Base-by-base conservation (phyloP, 2,329 filamentous ascomycete species). In the Ophiostoma angusticollis region DNA sequence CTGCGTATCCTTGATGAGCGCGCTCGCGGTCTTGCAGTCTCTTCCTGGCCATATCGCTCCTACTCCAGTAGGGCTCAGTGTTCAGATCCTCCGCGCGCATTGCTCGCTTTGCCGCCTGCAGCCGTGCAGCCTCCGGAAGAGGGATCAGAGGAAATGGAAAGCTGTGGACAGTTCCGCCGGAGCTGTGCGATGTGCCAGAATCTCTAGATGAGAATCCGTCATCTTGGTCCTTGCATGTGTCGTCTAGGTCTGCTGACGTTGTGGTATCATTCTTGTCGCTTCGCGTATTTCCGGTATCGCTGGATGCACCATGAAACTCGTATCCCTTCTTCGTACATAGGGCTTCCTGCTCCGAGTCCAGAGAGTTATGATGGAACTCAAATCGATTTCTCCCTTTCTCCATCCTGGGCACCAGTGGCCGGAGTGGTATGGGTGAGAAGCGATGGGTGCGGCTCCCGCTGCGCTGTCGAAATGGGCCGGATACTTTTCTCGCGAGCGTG, bases 71-170 rank as follows among this genome's bases (percentile, higher is more conserved):
- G 4, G n/a, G 17, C 9, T 24, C 23, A 19, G 12, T 3, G 9
- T 19, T 17, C 13, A 32, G 16, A 9, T 22, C 23, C n/a, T 35
- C 40, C 22, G 33, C 18, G 6, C 18, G 24, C 14, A 31, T 19
- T 4, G 18, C 16, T 13, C 44, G 30, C 35, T 41, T 13, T 8
- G 46, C 23, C 1, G 53, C 52, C 31, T 55, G 51, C 13, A 50
- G 47, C n/a, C 47, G 49, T 8, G 50, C 54, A 3, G 56, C 56
- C 31, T 58, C 54, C 2, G 49, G 38, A 2, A 58, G 45, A 4
- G 51, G 47, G 12, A 59, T 55, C 23, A 59, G 39, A 1, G 49
- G 45, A 21, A 59, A 56, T 5, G 46, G 43, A 25, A 57, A 56
- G 11, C 44, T 54, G 39, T 46, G 50, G 25, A 31, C 19, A 1